phyloP scores from a whole-genome alignment of 306 rosid genomes.

The Rosa multiflora region DNA sequence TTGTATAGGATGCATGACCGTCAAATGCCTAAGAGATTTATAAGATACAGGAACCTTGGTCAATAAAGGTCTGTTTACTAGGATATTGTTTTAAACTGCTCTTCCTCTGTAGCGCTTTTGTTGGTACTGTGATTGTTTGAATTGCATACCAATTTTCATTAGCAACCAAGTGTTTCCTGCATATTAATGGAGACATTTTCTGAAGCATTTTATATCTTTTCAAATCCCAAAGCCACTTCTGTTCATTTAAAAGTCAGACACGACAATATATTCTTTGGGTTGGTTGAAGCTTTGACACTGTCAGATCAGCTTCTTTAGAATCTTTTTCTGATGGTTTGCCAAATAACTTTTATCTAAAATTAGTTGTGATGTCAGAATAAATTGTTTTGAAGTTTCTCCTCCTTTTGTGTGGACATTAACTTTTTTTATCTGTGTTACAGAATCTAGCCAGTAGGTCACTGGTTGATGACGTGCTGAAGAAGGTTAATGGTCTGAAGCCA shows the following conservation, averaged over 20 bases:
- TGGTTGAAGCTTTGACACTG: not conserved
- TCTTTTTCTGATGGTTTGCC: not conserved
- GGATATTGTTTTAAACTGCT: not conserved
- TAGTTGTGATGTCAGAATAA: not conserved
- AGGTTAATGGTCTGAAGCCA: constrained; percentile 87
- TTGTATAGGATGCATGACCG: not conserved
- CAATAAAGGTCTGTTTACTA: not conserved
- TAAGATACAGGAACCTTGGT: not conserved
- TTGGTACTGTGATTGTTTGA: not conserved
- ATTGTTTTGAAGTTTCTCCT: not conserved
- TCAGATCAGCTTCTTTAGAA: not conserved
- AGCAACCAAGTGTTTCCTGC: not conserved
- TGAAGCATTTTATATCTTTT: not conserved
- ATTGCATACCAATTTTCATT: not conserved
- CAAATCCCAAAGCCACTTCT: not conserved
- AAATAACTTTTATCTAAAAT: not conserved
- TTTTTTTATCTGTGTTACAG: constrained; percentile 39
- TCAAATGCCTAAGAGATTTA: not conserved
- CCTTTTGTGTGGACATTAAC: constrained; percentile 9
- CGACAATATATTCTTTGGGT: not conserved
- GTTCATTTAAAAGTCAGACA: not conserved
- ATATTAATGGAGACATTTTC: not conserved
- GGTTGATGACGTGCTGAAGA: constrained; percentile 78
- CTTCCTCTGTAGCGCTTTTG: not conserved
- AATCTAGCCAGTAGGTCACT: constrained; percentile 83